These are phyloP conservation scores for Syncephalastrum monosporum DNA, from an alignment of 371 early-diverging fungal genomes.

Conservation along the genomic window DNA sequence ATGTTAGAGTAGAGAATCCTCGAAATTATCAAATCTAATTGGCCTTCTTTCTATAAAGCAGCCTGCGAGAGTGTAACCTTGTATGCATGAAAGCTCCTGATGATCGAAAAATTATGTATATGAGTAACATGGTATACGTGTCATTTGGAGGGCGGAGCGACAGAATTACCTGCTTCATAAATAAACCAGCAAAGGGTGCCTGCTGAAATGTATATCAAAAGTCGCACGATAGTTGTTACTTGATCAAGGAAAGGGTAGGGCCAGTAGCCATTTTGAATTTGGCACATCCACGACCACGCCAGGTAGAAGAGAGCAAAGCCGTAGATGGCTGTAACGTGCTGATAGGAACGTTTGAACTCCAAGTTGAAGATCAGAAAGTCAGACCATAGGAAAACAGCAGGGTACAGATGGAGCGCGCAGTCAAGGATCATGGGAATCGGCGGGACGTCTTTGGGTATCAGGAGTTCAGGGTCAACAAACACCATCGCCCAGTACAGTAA, in stretches of 20 bases:
- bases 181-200: constrained; percentile 35
- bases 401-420: constrained; percentile 40
- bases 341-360: constrained; percentile 33
- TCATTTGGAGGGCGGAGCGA: background rate
- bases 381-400: constrained; percentile 40
- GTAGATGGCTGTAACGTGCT: constrained; percentile 33
- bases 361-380: constrained; percentile 43
- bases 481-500: constrained; percentile 44
- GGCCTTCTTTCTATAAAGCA: no score
- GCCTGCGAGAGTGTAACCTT: no score
- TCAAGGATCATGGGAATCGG: constrained; percentile 35
- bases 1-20: no score
- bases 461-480: constrained; percentile 29
- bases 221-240: constrained; percentile 21
- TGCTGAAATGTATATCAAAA: constrained; percentile 27
- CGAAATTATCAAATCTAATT: no score
- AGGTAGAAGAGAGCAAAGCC: constrained; percentile 29
- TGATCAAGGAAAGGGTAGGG: constrained; percentile 45
- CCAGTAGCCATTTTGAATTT: constrained; percentile 34
- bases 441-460: constrained; percentile 34
- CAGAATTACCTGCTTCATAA: constrained; percentile 39
- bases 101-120: no score
- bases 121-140: no score
- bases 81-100: no score
- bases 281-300: constrained; percentile 42